Base-by-base conservation (phyloP, 768 basidiomycete genomes). In the Leccinum uliginosum region DNA sequence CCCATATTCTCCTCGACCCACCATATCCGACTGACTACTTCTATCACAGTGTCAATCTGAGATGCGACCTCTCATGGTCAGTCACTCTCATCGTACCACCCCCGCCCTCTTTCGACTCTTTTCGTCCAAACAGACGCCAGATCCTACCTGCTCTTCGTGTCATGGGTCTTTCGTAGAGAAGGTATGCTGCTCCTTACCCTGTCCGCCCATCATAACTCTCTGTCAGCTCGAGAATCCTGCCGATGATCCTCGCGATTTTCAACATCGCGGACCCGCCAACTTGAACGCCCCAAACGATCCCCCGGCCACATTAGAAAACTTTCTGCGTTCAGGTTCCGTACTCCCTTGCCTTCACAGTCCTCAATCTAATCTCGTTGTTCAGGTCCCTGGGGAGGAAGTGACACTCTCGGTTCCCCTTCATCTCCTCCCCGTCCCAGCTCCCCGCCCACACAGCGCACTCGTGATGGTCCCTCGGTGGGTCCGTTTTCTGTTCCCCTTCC, bases 31-130 rank as follows among this genome's bases (percentile, higher is more conserved):
- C 66, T 65, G 21, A 62, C 55, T 55, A 29, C 55, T 32, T 60
- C 19, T 49, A 15, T 23, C 21, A 14, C 65, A 94, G 93, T 96
- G 93, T 67, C 80, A 85, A 69, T 84, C 89, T 53, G 91, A 95
- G 74, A 94, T 91, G 91, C 76, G 87, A 52, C 91, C 93, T 1
- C 74, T 93, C 47, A 91, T 89, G 88, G 91, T 92, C 61, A 38
- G 78, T 65, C 34, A 15, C 1, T 34, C 34, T 44, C 58, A 17
- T 35, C 15, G 34, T n/a, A 24, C 30, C 14, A 12, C 9, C 14
- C 23, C 47, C 23, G 6, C 21, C 30, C 47, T 12, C 7, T 26
- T 3, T 14, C 54, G n/a, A n/a, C n/a, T n/a, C 62, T 61, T 59
- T 48, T 38, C 48, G 8, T 47, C 29, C 23, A 27, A 51, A 23